Evolutionary conservation across 495 filamentous ascomycete species (phyloP), one percentile per base, ranked within the genome.

Genomic region (Aspergillus sparsus): DNA sequence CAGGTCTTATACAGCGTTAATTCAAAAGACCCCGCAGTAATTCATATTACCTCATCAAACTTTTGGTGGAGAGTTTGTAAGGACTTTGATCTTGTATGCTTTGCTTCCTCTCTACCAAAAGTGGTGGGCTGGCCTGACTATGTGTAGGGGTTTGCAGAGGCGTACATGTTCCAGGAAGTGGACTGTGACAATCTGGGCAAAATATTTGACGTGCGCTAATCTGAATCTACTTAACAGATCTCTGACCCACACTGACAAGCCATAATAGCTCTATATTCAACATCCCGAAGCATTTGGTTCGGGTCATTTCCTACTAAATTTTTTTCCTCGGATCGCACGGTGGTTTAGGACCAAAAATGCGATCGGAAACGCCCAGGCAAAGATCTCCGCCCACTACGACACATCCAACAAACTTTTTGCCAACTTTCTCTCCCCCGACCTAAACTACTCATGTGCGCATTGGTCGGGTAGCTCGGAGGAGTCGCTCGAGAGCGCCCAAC

Each of bases 381-480:
- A 90, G 62, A 81, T 87, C 47, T 76, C 79, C 2, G 83, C 85
- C n/a, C 88, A 91, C 58, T 90, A 90, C 63, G 87, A 91, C 68
- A 88, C 89, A 56, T 85, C 83, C 62, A 90, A 91, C 68, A 80
- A 83, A 27, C 85, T 90, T 78, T 90, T 91, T 61, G 79, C 85
- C 7, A 84, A 87, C 3, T 90, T 90, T 55, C 76, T 91, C 27
- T 89, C 87, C 1, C 71, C 79, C 5, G 88, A 90, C 61, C 89
- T 91, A 86, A 90, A 87, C 10, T 91, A 90, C 64, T 89, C 85
- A 3, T 89, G 88, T 62, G 85, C 87, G 0, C 87, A 90, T 51
- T 90, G 87, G 86, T 74, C 74, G 31, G 70, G 72, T 59, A 64
- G 60, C 66, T 74, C 46, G 39, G 71, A 53, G 54, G 85, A 90